Evolutionary conservation across 768 basidiomycete species (phyloP).

Genomic region (Melanogaster broomeanus): DNA sequence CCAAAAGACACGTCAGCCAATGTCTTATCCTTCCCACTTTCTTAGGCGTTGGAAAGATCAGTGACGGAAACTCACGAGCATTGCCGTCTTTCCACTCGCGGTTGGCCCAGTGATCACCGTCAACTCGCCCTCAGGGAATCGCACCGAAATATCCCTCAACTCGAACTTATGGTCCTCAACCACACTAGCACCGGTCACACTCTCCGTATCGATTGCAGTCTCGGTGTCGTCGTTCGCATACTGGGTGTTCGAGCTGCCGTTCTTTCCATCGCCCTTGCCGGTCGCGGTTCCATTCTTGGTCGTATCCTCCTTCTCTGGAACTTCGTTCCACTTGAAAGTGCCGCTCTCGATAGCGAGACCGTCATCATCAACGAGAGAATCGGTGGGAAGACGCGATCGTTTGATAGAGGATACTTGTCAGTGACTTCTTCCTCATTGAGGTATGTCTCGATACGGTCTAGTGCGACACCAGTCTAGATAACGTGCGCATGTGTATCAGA

Average conservation of each 20-base stretch:
- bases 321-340: conserved; percentile 58
- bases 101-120: conserved; percentile 50
- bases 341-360: conserved; percentile 53
- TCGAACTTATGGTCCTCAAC: conserved; percentile 40
- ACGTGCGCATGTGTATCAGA: no score
- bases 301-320: conserved; percentile 35
- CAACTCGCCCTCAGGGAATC: conserved; percentile 48
- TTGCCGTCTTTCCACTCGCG: conserved; percentile 51
- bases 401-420: conserved; percentile 61
- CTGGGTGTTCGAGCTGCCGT: not conserved
- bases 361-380: conserved; percentile 24
- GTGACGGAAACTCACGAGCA: conserved; percentile 33
- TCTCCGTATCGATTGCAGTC: conserved; percentile 15
- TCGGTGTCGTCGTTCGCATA: conserved; percentile 6
- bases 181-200: conserved; percentile 8
- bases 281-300: conserved; percentile 27
- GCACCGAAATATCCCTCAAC: conserved; percentile 44
- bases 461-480: conserved; percentile 50
- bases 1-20: not conserved
- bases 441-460: conserved; percentile 62
- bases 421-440: conserved; percentile 64
- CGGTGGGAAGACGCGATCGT: conserved; percentile 24
- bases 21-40: not conserved
- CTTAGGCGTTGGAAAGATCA: not conserved
- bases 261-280: conserved; percentile 9